Percentiles rank a stretch among this genome's conserved stretches.
These are phyloP conservation scores for Aspergillus novofumigatus DNA, from an alignment of 2,329 filamentous ascomycete genomes.

Conservation along the genomic window DNA sequence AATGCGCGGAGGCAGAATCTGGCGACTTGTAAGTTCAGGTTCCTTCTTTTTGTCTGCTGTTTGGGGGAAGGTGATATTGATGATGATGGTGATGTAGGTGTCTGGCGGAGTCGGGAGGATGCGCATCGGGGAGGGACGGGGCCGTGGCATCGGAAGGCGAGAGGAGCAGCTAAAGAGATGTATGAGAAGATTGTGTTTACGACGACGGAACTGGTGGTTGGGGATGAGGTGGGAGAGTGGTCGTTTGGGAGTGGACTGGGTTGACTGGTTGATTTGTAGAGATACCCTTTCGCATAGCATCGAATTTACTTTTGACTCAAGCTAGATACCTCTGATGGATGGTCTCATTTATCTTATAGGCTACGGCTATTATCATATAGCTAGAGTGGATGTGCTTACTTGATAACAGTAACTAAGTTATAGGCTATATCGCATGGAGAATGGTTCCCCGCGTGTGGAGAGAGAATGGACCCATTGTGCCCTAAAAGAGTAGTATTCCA, in stretches of 20 bases:
- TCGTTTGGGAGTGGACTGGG: conserved; percentile 54
- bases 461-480: too few species aligned
- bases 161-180: conserved; percentile 44
- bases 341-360: too few species aligned
- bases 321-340: too few species aligned
- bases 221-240: conserved; percentile 62
- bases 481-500: not conserved
- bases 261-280: conserved; percentile 42
- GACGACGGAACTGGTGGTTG: conserved; percentile 60
- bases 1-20: conserved; percentile 69
- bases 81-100: conserved; percentile 50
- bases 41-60: not conserved
- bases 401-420: not conserved
- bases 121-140: conserved; percentile 57
- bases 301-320: not conserved
- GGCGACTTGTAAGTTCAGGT: conserved; percentile 62
- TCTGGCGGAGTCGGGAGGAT: conserved; percentile 59
- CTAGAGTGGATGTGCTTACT: too few species aligned
- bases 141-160: conserved; percentile 54
- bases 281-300: not conserved
- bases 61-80: not conserved
- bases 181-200: conserved; percentile 66
- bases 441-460: not conserved
- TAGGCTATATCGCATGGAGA: not conserved
- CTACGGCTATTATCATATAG: too few species aligned